Base-by-base conservation (phyloP, 805 yeast genomes). In the Candida stauntonica region DNA sequence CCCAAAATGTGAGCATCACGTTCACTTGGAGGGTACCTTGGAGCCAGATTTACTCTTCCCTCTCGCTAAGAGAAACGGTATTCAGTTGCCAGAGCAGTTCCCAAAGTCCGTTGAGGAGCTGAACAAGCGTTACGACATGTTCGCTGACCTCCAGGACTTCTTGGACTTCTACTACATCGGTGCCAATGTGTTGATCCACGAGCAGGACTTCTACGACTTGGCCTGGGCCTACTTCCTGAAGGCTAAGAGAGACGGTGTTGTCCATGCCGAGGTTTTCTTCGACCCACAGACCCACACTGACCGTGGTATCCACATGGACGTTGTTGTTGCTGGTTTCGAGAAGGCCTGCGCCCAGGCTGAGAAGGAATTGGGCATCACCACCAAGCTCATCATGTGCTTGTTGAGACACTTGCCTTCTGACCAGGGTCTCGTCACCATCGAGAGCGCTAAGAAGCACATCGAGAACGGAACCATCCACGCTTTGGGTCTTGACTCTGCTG, bases 1-100 rank as follows among this genome's bases (percentile, higher is more conserved):
- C 35, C 95, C 95, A 42, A 86, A 86, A 61, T 85, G 93, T 66
- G 95, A 86, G 60, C 91, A 85, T 58, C 95, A 86, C 57, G 75
- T 85, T 44, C 95, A 86, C 61, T 59, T 86, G 31, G 94, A 85
- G 65, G 95, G 94, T 24, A 83, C 94, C 29, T 60, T 85, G 39
- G 84, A 81, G 45, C 93, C 94, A n/a, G 75, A 75, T 34, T 68
- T 84, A 26, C 64, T 85, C 42, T 81, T 83, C 61, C 73, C 76
- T 36, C 64, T 85, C 39, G 88, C 91, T 0, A 63, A 72, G 52
- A 73, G 86, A 63, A 83, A 84, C 63, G 60, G 63, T 26, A 69
- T 85, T 40, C 41, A 55, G 15, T 63, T 86, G 26, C 94, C 95
- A 14, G 70, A 58, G 3, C 63, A 61, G 18, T 82, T 81, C 62